Evolutionary conservation across 2,329 filamentous ascomycete genomes (phyloP).

Genomic region (Podosphaera fusca): DNA sequence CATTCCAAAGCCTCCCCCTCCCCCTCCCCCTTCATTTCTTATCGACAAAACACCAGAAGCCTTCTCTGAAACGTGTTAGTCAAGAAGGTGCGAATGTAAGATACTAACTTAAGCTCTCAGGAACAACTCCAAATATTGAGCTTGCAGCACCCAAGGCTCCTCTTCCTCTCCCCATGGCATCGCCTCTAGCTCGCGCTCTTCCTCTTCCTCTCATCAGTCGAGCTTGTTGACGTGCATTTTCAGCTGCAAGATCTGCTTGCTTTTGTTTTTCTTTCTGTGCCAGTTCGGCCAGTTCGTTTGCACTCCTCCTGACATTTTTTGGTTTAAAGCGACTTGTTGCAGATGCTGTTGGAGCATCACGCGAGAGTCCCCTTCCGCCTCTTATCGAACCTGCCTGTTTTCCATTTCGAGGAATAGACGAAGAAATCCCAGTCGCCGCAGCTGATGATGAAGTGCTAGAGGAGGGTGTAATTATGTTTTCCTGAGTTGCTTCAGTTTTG

Average conservation of each 20-base stretch:
- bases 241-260: conserved; percentile 3
- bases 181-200: conserved; percentile 13
- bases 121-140: conserved; percentile 8
- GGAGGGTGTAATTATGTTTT: too few species aligned
- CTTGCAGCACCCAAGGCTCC: conserved; percentile 4
- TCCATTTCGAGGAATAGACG: not conserved
- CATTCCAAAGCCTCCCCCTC: conserved; percentile 1
- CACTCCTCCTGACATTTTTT: conserved; percentile 12
- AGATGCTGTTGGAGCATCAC: conserved; percentile 2
- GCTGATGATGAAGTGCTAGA: not conserved
- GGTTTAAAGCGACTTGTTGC: conserved; percentile 15
- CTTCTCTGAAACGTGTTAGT: not conserved
- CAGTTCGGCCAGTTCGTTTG: conserved; percentile 9
- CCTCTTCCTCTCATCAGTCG: conserved; percentile 7
- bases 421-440: not conserved
- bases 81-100: not conserved
- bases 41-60: not conserved
- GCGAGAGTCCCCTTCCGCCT: conserved; percentile 6
- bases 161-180: conserved; percentile 14
- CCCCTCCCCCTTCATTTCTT: not conserved
- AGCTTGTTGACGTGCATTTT: conserved; percentile 5
- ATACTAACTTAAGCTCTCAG: conserved; percentile 9
- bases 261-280: conserved; percentile 6
- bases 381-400: conserved; percentile 1
- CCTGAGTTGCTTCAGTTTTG: too few species aligned